Base-by-base conservation (phyloP, 2,329 filamentous ascomycete genomes). In the Sarocladiaceae sp. region DNA sequence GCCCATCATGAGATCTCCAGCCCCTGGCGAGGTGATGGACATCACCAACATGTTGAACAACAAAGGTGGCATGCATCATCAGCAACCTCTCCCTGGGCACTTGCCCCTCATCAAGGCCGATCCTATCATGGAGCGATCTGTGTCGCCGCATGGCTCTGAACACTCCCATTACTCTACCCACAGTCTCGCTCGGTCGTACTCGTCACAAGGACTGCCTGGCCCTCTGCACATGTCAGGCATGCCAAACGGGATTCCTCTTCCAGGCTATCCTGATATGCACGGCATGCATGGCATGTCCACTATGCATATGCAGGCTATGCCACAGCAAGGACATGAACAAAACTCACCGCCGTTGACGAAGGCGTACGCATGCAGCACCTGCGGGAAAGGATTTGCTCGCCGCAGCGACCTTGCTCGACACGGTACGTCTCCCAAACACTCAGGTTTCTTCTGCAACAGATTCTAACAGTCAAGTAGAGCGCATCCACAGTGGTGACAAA, bases 391-490 rank as follows among this genome's bases (percentile, higher is more conserved):
- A 22, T 99, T 99, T 67, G 94, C 94, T 50, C 79, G 94, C 63
- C 82, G 94, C 58, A 97, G 93, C 71, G 94, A 99, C 72, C 82
- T 97, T 50, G 90, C 92, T 57, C 83, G 94, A 62, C 94, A 99
- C 72, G 93, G 93, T 97, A 82, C 69, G 87, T 71, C 26, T 17
- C 12, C 17, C 11, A n/a, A 26, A n/a, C n/a, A n/a, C n/a, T n/a
- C n/a, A n/a, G n/a, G n/a, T n/a, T n/a, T n/a, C n/a, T n/a, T n/a
- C n/a, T 7, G 13, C 11, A 20, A 18, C 12, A 25, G 26, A 35
- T 46, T 35, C 66, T 69, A 58, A 68, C 57, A n/a, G 39, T 49
- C 13, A 51, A 36, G 89, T 61, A 97, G 93, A 97, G 73, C 90
- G 94, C 42, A 99, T 99, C 59, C 94, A 99, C 71, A 96, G 85